These are phyloP conservation scores for Thielaviopsis populi DNA, from an alignment of 2,329 filamentous ascomycete species.

Conservation along the genomic window DNA sequence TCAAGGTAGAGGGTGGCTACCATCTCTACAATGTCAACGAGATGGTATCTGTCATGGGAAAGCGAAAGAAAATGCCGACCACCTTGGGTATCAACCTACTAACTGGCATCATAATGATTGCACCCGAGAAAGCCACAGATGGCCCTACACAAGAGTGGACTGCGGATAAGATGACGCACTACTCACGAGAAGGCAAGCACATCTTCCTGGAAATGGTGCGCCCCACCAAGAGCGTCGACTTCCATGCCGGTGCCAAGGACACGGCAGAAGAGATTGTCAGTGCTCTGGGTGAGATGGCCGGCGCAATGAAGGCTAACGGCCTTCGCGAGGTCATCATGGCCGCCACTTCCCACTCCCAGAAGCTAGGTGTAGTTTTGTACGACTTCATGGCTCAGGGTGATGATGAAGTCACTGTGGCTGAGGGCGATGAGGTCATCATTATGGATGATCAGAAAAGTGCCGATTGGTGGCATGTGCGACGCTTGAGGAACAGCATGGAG, in stretches of 20 bases:
- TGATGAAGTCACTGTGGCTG: constrained; percentile 83
- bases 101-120: constrained; percentile 78
- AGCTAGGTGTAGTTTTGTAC: constrained; percentile 76
- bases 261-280: constrained; percentile 87
- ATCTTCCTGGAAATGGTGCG: constrained; percentile 87
- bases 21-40: constrained; percentile 96
- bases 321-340: constrained; percentile 76
- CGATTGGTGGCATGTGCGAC: constrained; percentile 95
- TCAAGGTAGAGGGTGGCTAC: constrained; percentile 42
- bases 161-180: constrained; percentile 89
- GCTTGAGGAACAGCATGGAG: constrained; percentile 82
- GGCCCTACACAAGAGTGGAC: constrained; percentile 85
- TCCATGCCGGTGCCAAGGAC: constrained; percentile 93
- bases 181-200: constrained; percentile 95
- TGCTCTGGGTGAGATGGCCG: constrained; percentile 76
- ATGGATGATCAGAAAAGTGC: constrained; percentile 85
- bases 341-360: constrained; percentile 52
- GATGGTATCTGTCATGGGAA: constrained; percentile 93
- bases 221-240: constrained; percentile 89
- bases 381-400: constrained; percentile 95
- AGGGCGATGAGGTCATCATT: constrained; percentile 80
- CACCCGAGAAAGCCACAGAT: constrained; percentile 69
- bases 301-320: constrained; percentile 67
- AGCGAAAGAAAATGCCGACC: constrained; percentile 97
- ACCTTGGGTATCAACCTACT: constrained; percentile 84